Conservation (phyloP, 495 filamentous ascomycete species). For the Penicillium coprophilum region DNA sequence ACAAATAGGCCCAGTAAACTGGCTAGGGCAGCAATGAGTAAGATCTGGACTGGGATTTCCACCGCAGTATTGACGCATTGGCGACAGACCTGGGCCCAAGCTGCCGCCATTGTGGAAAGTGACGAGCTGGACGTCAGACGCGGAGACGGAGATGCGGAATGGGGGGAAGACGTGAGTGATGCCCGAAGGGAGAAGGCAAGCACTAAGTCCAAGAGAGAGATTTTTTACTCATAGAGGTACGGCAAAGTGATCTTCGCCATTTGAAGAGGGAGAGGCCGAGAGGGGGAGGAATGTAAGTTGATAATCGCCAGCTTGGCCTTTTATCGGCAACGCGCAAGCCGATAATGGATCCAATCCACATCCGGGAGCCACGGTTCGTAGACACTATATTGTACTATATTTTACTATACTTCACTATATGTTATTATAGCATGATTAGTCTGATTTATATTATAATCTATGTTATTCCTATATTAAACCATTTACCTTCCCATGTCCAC, state of each 20-base stretch:
- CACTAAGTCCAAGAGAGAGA: constrained; percentile 33
- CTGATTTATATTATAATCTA: background rate
- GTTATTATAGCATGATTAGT: too few species aligned
- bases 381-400: background rate
- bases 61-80: constrained; percentile 35
- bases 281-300: constrained; percentile 19
- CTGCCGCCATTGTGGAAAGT: constrained; percentile 32
- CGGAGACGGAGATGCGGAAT: constrained; percentile 16
- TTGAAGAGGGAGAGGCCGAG: constrained; percentile 11
- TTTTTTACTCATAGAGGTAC: constrained; percentile 14
- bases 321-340: constrained; percentile 33
- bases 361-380: constrained; percentile 8
- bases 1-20: constrained; percentile 37
- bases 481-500: background rate
- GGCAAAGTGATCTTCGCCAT: constrained; percentile 7
- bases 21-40: constrained; percentile 31
- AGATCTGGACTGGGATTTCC: constrained; percentile 32
- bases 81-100: constrained; percentile 36
- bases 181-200: constrained; percentile 27
- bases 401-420: background rate
- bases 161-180: constrained; percentile 19
- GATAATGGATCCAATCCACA: constrained; percentile 18
- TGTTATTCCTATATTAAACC: background rate
- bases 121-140: constrained; percentile 6
- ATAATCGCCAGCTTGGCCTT: constrained; percentile 48